These are phyloP conservation scores for Sugiyamaella japonica DNA, from an alignment of 1,139 yeast genomes.

Conservation along the genomic window DNA sequence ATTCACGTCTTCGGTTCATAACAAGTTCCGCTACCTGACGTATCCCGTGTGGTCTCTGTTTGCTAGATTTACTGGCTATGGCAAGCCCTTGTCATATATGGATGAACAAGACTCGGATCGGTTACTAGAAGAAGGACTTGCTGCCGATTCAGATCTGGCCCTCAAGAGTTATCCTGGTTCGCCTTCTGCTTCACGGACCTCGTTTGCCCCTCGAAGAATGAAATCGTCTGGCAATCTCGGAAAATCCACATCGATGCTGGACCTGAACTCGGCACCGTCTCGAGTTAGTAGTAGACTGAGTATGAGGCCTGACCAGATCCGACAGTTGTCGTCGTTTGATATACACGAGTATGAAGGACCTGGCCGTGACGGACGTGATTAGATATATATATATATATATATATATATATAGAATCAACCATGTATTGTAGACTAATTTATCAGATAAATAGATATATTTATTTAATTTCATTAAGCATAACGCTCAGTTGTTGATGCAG, in stretches of 20 bases:
- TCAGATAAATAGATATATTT: background rate
- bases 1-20: slow-evolving; percentile 10
- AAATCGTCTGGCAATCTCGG: slow-evolving; percentile 22
- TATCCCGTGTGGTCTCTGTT: slow-evolving; percentile 10
- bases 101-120: slow-evolving; percentile 12
- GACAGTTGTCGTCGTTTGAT: slow-evolving; percentile 21
- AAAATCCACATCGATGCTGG: slow-evolving; percentile 35
- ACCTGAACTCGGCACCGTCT: slow-evolving; percentile 27
- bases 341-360: slow-evolving; percentile 9
- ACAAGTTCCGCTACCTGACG: slow-evolving; percentile 10
- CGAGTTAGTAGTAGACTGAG: slow-evolving; percentile 30
- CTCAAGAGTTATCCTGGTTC: slow-evolving; percentile 19
- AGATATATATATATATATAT: background rate
- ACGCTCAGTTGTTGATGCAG: background rate
- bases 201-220: slow-evolving; percentile 18
- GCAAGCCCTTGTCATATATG: slow-evolving; percentile 5
- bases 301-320: slow-evolving; percentile 22
- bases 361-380: slow-evolving; percentile 5
- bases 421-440: background rate
- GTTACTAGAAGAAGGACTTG: slow-evolving; percentile 23
- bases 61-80: background rate
- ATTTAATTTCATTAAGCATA: background rate
- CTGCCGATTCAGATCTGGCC: slow-evolving; percentile 11
- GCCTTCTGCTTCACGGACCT: slow-evolving; percentile 20
- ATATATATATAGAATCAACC: too few relatives aligned